Evolutionary conservation across 805 yeast genomes (phyloP), one percentile per base, ranked within the genome.

Genomic region (Starmerella powellii): DNA sequence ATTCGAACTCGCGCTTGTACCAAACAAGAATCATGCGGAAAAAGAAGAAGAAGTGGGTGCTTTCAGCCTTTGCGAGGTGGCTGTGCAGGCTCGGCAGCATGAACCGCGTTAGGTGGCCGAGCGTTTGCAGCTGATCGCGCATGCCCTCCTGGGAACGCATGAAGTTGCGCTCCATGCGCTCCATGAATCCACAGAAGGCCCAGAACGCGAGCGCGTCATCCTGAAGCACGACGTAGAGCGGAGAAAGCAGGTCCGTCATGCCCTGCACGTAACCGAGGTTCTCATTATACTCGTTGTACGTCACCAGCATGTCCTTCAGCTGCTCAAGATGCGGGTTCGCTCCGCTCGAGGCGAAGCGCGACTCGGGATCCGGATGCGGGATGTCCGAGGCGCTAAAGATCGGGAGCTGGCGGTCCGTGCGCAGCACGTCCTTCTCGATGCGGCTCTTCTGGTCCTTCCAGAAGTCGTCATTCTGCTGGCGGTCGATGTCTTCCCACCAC

Each of bases 221-320:
- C 45, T 66, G 68, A 26, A 67, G 50, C 52, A 65, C 55, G 4
- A 66, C 71, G 58, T 85, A 91, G 2, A 91, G 62, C 0, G 96
- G 96, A 0, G 95, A 80, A 29, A 91, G 64, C 39, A 91, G 65
- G 60, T 91, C 99, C 8, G 91, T 76, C 99, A 91, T 91, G 2
- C 99, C 99, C 63, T 91, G 99, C 16, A 91, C 95, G 56, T 91
- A 91, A 1, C 98, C 98, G 51, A 91, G 63, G 51, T 85, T 80
- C 35, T 66, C 68, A 59, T 91, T 87, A 58, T 78, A 71, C 60
- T 82, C 86, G 59, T 91, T 88, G 56, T 80, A 88, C 0, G 96
- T 83, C 43, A 86, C 68, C 31, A 91, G 66, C 47, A 91, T 80
- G 52, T 81, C 86, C 51, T 84, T 72, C 64, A 91, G 63, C 39